A percentile compares a stretch with the other conserved stretches of the same genome.
These are phyloP conservation scores for Camellia granthamiana DNA, from an alignment of 148 eudicot species.

Conservation along the genomic window DNA sequence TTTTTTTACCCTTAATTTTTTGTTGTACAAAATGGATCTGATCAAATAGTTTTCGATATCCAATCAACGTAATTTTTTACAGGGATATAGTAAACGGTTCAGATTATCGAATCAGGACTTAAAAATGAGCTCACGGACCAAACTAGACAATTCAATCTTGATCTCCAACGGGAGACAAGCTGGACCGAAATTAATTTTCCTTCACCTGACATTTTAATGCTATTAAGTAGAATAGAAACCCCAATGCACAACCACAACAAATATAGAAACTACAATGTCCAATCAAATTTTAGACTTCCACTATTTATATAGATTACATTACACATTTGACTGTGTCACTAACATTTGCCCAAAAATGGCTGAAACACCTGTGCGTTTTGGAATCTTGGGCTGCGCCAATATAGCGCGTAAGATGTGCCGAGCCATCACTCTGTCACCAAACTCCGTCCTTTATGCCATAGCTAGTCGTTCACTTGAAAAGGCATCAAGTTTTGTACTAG, in stretches of 20 bases:
- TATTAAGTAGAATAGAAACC: not conserved
- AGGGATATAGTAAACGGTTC: no score
- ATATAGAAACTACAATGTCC: not conserved
- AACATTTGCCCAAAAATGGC: slow-evolving; percentile 9
- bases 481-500: slow-evolving; percentile 31
- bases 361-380: slow-evolving; percentile 32
- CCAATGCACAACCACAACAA: not conserved
- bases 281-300: not conserved
- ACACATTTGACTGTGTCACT: not conserved
- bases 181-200: not conserved
- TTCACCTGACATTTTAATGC: not conserved
- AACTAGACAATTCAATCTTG: no score
- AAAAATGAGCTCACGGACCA: no score
- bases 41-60: no score
- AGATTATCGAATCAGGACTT: no score
- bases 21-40: no score
- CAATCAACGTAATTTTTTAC: no score
- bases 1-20: no score
- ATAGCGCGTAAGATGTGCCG: slow-evolving; percentile 53
- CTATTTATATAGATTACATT: not conserved
- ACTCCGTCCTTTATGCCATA: slow-evolving; percentile 37
- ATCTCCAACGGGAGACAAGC: not conserved
- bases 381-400: slow-evolving; percentile 52
- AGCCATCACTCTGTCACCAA: slow-evolving; percentile 37
- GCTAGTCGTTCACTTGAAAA: slow-evolving; percentile 52